Percentiles rank a stretch among this genome's conserved stretches.
Evolutionary conservation across 306 rosid genomes (phyloP).

Genomic region (Hippophae gyantsensis): DNA sequence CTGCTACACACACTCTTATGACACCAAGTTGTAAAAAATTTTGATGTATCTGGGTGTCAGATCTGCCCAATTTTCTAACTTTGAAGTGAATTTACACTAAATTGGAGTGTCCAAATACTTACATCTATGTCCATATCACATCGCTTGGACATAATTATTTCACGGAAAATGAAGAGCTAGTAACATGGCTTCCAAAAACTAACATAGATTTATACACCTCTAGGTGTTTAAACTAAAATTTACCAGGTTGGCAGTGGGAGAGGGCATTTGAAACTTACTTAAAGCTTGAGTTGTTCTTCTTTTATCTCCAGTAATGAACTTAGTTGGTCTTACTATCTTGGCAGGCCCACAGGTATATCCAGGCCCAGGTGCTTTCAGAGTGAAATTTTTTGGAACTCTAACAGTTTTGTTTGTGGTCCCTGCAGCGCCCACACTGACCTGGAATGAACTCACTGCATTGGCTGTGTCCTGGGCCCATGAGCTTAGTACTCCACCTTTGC

Average conservation of each 20-base stretch:
- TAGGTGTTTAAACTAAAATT: background rate
- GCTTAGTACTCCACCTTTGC: constrained; percentile 80
- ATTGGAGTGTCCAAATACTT: no score
- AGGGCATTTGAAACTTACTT: constrained; percentile 43
- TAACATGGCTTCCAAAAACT: no score
- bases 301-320: constrained; percentile 53
- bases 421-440: constrained; percentile 86
- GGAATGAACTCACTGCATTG: constrained; percentile 75
- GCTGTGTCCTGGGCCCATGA: constrained; percentile 78
- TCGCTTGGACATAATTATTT: no score
- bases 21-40: no score
- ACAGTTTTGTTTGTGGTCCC: constrained; percentile 90
- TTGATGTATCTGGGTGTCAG: no score
- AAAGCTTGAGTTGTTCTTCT: constrained; percentile 82
- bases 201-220: no score
- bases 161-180: no score
- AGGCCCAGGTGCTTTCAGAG: constrained; percentile 78
- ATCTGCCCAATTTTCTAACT: no score
- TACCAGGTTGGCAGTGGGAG: background rate
- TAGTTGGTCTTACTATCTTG: constrained; percentile 53
- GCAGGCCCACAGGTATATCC: constrained; percentile 86
- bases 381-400: constrained; percentile 64
- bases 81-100: no score
- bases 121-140: no score
- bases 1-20: no score